A percentile compares a stretch with the other conserved stretches of the same genome.
phyloP scores from a whole-genome alignment of 306 rosid species.

The Mucuna pruriens region DNA sequence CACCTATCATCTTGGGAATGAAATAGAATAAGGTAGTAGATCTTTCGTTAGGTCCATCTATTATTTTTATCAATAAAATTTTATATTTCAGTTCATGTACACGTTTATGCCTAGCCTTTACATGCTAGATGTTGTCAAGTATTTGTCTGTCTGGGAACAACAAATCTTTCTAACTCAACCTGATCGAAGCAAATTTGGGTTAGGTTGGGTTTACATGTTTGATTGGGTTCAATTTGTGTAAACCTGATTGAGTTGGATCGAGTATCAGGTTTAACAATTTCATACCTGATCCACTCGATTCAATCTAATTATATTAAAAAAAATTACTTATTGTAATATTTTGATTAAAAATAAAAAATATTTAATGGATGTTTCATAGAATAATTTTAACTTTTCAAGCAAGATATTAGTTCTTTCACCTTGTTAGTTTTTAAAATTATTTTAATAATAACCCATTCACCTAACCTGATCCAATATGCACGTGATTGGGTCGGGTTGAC shows the following conservation, averaged over 20 bases:
- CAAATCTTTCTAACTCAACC: background rate
- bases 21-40: background rate
- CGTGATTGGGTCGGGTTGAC: no score
- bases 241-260: background rate
- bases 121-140: background rate
- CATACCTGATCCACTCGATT: background rate
- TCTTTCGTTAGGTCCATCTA: background rate
- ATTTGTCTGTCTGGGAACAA: background rate
- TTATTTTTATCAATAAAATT: conserved; percentile 1
- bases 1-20: background rate
- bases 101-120: background rate
- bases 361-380: background rate
- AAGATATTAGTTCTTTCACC: background rate
- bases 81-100: background rate
- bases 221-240: background rate
- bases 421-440: no score
- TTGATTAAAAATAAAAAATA: no score
- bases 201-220: no score
- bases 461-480: no score
- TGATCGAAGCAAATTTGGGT: no score
- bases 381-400: background rate
- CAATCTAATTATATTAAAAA: background rate
- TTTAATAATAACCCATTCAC: no score
- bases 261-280: no score
- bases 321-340: no score